Base-by-base conservation (phyloP, 352 stramenopile species). In the Pythium biforme region DNA sequence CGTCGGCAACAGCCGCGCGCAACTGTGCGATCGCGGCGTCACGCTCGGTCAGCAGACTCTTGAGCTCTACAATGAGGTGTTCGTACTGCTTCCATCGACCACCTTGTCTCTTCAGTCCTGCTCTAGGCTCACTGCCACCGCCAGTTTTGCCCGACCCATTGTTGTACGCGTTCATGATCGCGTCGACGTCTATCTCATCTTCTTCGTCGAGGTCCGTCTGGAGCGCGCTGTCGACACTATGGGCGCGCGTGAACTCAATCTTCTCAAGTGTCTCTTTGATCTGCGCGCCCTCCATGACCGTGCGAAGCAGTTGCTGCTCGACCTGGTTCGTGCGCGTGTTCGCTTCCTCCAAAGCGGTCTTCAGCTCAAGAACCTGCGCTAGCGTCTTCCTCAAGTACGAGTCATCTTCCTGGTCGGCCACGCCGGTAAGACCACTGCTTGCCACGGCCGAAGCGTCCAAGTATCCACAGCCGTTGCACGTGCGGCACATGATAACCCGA, bases 11-110 rank as follows among this genome's bases (percentile, higher is more conserved):
- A 7, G 71, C 61, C 27, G 33, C 53, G 25, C 78, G 68, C 9
- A 76, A 70, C 37, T 81, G 70, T 5, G 50, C 41, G 17, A 88
- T 52, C 4, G 68, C 73, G 29, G 57, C 66, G 10, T 84, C 66
- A 26, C 84, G 83, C 31, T 81, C 80, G 11, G 67, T 55, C 0
- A 89, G 49, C 2, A 78, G 67, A 20, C 59, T 79, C 71, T 89
- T 89, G 6, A 89, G 69, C 53, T 89, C 80, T 1, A 84, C 72
- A 31, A 89, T 88, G 17, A 89, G 66, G n/a, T 86, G 68, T 27
- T 89, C 80, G 57, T 89, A 88, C 52, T 86, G 80, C 23, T 59
- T 61, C 7, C 63, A 73, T 9, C 78, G 64, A 29, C 59, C 69
- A 9, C 67, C 74, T 19, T 27, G 33, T 26, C 45, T 12, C 45